Evolutionary conservation across 257 asterid species (phyloP).

Genomic region (Solanum ahanhuiri): DNA sequence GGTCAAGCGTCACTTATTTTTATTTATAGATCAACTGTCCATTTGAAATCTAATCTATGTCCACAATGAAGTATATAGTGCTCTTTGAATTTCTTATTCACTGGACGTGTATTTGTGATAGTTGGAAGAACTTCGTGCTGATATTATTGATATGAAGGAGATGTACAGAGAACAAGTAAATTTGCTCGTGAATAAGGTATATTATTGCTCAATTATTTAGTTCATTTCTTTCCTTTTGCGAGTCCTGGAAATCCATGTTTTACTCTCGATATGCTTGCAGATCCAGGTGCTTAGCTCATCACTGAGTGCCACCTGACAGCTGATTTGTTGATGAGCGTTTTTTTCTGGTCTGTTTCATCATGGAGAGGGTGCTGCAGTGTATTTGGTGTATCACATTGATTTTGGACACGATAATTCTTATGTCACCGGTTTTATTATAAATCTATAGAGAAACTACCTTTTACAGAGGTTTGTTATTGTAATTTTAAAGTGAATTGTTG

Average conservation of each 20-base stretch:
- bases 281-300: slow-evolving; percentile 64
- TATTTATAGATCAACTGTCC: neutral
- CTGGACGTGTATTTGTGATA: slow-evolving; percentile 12
- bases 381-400: neutral
- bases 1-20: neutral
- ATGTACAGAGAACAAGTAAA: slow-evolving; percentile 99
- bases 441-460: neutral
- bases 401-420: neutral
- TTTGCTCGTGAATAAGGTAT: slow-evolving; percentile 83
- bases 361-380: neutral
- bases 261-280: slow-evolving; percentile 22
- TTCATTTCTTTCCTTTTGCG: neutral
- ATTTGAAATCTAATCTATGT: neutral
- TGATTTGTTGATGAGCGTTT: neutral
- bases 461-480: neutral
- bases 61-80: neutral
- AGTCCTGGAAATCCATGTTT: neutral
- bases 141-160: slow-evolving; percentile 85
- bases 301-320: slow-evolving; percentile 22
- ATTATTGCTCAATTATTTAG: neutral
- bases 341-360: slow-evolving; percentile 4
- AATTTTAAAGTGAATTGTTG: neutral
- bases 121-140: slow-evolving; percentile 98
- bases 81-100: neutral
- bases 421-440: neutral